Conservation (phyloP, 805 yeast genomes). For the Yarrowia alimentaria region DNA sequence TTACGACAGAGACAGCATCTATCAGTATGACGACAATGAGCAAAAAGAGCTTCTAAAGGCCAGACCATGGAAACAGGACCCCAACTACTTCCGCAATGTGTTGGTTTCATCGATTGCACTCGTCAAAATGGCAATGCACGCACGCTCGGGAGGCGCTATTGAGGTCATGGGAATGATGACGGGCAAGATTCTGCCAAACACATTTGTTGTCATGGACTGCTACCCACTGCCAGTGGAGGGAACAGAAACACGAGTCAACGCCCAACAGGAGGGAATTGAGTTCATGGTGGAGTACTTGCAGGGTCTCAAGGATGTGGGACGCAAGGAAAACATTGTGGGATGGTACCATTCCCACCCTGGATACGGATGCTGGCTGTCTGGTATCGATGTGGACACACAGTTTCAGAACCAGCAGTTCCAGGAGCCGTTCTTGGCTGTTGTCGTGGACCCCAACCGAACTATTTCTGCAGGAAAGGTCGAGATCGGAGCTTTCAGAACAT, state of each 20-base stretch:
- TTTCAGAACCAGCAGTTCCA: constrained; percentile 79
- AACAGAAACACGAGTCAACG: constrained; percentile 93
- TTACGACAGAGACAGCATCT: constrained; percentile 32
- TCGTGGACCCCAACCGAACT: constrained; percentile 78
- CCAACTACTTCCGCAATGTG: constrained; percentile 59
- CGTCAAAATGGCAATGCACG: constrained; percentile 74
- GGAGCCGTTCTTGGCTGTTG: constrained; percentile 88
- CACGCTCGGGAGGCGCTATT: constrained; percentile 75
- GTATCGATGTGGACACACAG: constrained; percentile 91
- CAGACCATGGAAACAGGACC: constrained; percentile 47
- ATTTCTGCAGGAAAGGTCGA: constrained; percentile 62
- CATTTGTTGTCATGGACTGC: constrained; percentile 63
- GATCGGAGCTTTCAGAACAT: constrained; percentile 86
- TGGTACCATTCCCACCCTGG: constrained; percentile 99
- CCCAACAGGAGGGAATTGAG: constrained; percentile 90
- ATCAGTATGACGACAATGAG: constrained; percentile 36
- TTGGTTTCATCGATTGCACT: constrained; percentile 72
- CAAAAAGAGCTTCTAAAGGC: constrained; percentile 35
- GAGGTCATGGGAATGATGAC: constrained; percentile 96
- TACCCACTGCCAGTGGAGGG: constrained; percentile 93
- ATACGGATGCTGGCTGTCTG: constrained; percentile 93
- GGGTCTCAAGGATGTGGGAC: constrained; percentile 49
- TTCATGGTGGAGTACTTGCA: constrained; percentile 85
- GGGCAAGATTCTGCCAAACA: constrained; percentile 60
- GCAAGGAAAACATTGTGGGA: constrained; percentile 78